Conservation (phyloP, 495 filamentous ascomycete species). For the Penicillium desertorum region DNA sequence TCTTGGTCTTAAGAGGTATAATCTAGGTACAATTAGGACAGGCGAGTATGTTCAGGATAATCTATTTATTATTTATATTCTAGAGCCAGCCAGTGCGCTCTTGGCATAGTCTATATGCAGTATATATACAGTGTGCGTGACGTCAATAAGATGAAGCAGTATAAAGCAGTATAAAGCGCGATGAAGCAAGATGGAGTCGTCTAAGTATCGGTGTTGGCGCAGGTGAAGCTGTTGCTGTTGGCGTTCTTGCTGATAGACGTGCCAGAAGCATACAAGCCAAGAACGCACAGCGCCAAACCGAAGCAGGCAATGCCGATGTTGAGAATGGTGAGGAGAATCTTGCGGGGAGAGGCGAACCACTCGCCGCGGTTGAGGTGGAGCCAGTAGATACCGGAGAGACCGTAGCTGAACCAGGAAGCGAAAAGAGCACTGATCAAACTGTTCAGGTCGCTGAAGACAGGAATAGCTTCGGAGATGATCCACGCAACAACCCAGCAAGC, state of each 20-base stretch:
- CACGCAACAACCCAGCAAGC: conserved; percentile 61
- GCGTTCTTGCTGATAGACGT: conserved; percentile 43
- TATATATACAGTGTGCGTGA: conserved; percentile 8
- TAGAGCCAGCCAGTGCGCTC: conserved; percentile 13
- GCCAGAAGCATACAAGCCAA: conserved; percentile 43
- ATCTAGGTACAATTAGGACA: not conserved
- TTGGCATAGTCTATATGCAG: conserved; percentile 10
- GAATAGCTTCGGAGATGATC: conserved; percentile 68
- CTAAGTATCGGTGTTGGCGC: conserved; percentile 31
- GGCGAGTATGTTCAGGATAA: not conserved
- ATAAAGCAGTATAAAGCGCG: not conserved
- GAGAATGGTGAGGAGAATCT: conserved; percentile 33
- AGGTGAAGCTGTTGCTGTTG: conserved; percentile 34
- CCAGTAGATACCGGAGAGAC: conserved; percentile 46
- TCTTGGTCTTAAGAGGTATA: not conserved
- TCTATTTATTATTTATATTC: conserved; percentile 18
- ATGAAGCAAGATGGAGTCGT: not conserved
- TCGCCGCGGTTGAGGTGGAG: conserved; percentile 39
- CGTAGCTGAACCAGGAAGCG: conserved; percentile 46
- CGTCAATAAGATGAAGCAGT: not conserved
- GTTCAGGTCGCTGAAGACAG: conserved; percentile 65
- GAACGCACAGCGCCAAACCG: conserved; percentile 32
- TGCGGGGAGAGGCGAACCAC: conserved; percentile 34
- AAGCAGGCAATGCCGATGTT: conserved; percentile 31
- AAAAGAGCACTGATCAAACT: conserved; percentile 45